Conservation (phyloP, 495 filamentous ascomycete genomes). For the Aspergillus heteromorphus region DNA sequence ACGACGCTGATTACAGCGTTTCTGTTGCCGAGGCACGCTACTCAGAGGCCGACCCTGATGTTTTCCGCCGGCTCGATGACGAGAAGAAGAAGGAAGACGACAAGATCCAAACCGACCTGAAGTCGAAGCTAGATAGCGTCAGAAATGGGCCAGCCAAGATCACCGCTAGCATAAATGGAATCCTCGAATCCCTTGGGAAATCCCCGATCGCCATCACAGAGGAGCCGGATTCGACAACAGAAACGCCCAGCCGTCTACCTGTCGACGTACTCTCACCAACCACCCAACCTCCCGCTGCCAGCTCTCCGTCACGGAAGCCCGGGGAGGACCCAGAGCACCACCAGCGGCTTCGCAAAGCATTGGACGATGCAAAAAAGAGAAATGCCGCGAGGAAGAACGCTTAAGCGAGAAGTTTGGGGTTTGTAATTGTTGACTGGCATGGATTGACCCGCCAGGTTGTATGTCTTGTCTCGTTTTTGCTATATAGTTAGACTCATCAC, state of each 20-base stretch:
- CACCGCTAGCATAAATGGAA: slow-evolving; percentile 23
- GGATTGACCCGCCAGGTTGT: too few relatives aligned
- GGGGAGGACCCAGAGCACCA: slow-evolving; percentile 36
- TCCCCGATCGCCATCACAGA: slow-evolving; percentile 21
- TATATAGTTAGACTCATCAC: too few relatives aligned
- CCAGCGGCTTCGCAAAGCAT: slow-evolving; percentile 40
- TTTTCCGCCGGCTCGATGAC: slow-evolving; percentile 38
- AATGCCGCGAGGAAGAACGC: slow-evolving; percentile 35
- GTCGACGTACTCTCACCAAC: slow-evolving; percentile 17
- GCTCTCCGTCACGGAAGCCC: slow-evolving; percentile 7
- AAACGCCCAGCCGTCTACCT: slow-evolving; percentile 8
- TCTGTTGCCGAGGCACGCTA: slow-evolving; percentile 49
- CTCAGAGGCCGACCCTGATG: slow-evolving; percentile 37
- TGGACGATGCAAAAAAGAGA: slow-evolving; percentile 47
- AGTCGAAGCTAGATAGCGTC: slow-evolving; percentile 45
- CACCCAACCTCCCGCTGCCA: slow-evolving; percentile 16
- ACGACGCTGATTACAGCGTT: slow-evolving; percentile 49
- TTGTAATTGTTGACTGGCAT: neutral
- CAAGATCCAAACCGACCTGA: slow-evolving; percentile 40
- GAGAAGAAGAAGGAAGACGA: slow-evolving; percentile 51
- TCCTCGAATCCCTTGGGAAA: slow-evolving; percentile 28
- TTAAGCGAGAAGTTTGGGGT: neutral
- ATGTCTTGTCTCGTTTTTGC: too few relatives aligned
- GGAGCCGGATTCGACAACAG: slow-evolving; percentile 6
- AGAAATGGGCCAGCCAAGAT: slow-evolving; percentile 36